Evolutionary conservation across 2,329 filamentous ascomycete genomes (phyloP).

Genomic region (Coniella vitis): DNA sequence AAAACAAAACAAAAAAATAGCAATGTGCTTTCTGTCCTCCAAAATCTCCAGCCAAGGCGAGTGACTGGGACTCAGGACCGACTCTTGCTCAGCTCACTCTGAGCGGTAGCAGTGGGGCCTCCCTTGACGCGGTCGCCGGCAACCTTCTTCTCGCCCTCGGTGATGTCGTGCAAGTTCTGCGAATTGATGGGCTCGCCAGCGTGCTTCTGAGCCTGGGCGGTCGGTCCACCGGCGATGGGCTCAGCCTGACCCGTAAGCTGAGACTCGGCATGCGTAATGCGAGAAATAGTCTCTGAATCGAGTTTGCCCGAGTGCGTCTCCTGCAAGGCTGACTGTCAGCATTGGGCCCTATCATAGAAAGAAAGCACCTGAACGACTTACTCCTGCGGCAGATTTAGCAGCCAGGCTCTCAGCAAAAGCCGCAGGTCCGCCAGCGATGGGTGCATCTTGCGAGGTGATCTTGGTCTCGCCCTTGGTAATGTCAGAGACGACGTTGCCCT

Average conservation of each 20-base stretch:
- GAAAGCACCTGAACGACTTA: too few relatives aligned
- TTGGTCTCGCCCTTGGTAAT: conserved; percentile 32
- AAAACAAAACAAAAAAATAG: too few relatives aligned
- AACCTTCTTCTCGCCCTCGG: conserved; percentile 32
- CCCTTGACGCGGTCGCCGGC: conserved; percentile 27
- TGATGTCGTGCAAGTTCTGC: conserved; percentile 32
- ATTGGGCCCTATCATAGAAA: too few relatives aligned
- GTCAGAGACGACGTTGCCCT: conserved; percentile 28
- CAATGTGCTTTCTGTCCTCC: too few relatives aligned
- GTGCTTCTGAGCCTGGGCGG: conserved; percentile 34
- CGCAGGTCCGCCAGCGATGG: conserved; percentile 28
- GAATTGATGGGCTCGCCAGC: conserved; percentile 26
- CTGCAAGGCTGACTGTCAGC: background rate
- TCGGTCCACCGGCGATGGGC: conserved; percentile 32
- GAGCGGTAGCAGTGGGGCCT: conserved; percentile 32
- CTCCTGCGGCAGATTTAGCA: background rate
- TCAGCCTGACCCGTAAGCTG: conserved; percentile 28
- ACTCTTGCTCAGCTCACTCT: conserved; percentile 24
- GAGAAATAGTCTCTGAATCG: conserved; percentile 28
- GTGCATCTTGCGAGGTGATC: conserved; percentile 26
- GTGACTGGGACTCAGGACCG: too few relatives aligned
- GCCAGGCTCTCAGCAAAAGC: conserved; percentile 26
- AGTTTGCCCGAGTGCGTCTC: conserved; percentile 18
- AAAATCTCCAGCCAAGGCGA: too few relatives aligned
- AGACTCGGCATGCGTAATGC: conserved; percentile 33